Conservation (phyloP, 75 land plant genomes). For the Pinus albicaulis region DNA sequence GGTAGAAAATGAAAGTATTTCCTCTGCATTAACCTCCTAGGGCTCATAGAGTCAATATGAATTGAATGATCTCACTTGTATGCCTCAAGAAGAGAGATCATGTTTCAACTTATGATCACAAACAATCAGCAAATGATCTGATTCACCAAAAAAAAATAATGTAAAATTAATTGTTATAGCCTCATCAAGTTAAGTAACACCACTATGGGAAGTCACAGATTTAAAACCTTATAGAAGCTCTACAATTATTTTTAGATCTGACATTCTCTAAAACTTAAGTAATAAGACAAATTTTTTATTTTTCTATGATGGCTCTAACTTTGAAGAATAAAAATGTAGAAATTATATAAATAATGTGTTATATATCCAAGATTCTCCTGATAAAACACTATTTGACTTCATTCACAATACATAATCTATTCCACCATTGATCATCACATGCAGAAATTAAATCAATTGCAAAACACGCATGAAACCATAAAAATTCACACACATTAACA, state of each 20-base stretch:
- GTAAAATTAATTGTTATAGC: background rate
- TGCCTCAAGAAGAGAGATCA: slow-evolving; percentile 56
- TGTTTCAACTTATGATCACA: slow-evolving; percentile 86
- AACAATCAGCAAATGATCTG: slow-evolving; percentile 87
- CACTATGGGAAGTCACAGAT: background rate
- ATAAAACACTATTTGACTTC: too few relatives aligned
- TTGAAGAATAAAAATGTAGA: background rate
- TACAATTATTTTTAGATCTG: background rate
- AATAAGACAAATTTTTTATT: background rate
- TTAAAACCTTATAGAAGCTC: background rate
- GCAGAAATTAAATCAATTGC: too few relatives aligned
- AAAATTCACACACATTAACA: too few relatives aligned
- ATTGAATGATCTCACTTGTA: slow-evolving; percentile 72
- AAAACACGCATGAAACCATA: too few relatives aligned
- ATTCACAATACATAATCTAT: too few relatives aligned
- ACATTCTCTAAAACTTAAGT: background rate
- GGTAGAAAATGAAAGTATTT: slow-evolving; percentile 68
- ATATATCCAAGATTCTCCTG: too few relatives aligned
- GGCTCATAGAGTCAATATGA: slow-evolving; percentile 91
- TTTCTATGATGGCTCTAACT: background rate
- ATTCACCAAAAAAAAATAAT: slow-evolving; percentile 5
- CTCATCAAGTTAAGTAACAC: background rate
- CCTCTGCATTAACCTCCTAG: slow-evolving; percentile 86
- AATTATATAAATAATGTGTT: too few relatives aligned
- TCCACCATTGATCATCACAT: too few relatives aligned